phyloP scores from a whole-genome alignment of 2,329 filamentous ascomycete genomes.

The Cordyceps cicadae region DNA sequence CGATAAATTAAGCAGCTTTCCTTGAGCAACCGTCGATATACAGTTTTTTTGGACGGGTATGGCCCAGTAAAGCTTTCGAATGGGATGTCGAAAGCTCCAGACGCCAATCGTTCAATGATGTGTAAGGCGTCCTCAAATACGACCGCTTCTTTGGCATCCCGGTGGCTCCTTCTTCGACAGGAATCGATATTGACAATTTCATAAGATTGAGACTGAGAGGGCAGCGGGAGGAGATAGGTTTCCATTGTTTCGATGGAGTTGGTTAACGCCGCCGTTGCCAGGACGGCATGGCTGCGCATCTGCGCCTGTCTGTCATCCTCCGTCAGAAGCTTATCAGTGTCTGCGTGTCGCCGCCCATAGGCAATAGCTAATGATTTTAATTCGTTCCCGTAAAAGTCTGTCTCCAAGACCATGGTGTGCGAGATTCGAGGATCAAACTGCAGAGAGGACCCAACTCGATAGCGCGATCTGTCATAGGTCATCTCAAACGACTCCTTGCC shows the following conservation, averaged over 20 bases:
- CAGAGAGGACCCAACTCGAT: neutral
- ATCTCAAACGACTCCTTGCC: slow-evolving; percentile 4
- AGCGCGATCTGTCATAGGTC: slow-evolving; percentile 1
- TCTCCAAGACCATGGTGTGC: slow-evolving; percentile 11
- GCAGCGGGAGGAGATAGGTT: neutral
- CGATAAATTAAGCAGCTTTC: neutral
- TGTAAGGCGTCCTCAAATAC: neutral
- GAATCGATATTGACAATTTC: slow-evolving; percentile 5
- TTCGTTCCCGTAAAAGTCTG: slow-evolving; percentile 13
- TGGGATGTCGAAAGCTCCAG: slow-evolving; percentile 6
- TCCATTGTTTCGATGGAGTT: slow-evolving; percentile 6
- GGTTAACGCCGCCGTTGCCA: slow-evolving; percentile 7
- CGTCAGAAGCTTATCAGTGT: slow-evolving; percentile 1
- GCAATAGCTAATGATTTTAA: neutral
- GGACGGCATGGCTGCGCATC: neutral
- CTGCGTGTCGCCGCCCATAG: slow-evolving; percentile 9
- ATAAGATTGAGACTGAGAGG: neutral
- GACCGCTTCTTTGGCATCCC: neutral
- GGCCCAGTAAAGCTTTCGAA: slow-evolving; percentile 7
- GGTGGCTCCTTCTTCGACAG: neutral
- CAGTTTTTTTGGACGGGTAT: neutral
- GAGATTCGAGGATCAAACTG: slow-evolving; percentile 4
- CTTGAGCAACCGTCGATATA: slow-evolving; percentile 4
- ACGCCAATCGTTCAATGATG: neutral
- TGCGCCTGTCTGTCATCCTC: slow-evolving; percentile 9